These are phyloP conservation scores for Rhynchosporium graminicola DNA, from an alignment of 2,329 filamentous ascomycete genomes.

Conservation along the genomic window DNA sequence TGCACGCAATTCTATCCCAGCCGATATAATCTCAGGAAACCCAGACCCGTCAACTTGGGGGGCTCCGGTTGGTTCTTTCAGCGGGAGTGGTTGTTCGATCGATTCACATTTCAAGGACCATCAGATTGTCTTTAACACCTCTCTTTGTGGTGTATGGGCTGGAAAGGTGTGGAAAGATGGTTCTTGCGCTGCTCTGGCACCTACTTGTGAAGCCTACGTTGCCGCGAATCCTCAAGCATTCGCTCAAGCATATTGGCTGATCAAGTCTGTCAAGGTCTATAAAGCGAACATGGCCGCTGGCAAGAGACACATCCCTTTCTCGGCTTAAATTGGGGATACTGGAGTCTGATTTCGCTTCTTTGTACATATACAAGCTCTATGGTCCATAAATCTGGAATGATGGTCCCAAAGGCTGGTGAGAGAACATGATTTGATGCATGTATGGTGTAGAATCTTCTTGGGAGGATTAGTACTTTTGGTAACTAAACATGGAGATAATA, in stretches of 20 bases:
- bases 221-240: slow-evolving; percentile 66
- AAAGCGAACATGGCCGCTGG: slow-evolving; percentile 9
- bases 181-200: slow-evolving; percentile 60
- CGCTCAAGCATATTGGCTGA: slow-evolving; percentile 71
- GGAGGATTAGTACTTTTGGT: not conserved
- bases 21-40: slow-evolving; percentile 57
- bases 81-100: slow-evolving; percentile 70
- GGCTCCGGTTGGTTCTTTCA: slow-evolving; percentile 67
- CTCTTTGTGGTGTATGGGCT: slow-evolving; percentile 86
- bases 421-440: not conserved
- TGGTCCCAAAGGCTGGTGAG: not conserved
- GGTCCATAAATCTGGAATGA: not conserved
- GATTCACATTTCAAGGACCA: slow-evolving; percentile 68
- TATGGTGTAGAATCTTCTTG: not conserved
- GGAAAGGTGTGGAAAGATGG: slow-evolving; percentile 65
- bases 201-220: slow-evolving; percentile 73
- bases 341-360: not conserved
- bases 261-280: slow-evolving; percentile 51
- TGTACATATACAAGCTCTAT: not conserved
- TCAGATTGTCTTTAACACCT: slow-evolving; percentile 78
- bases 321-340: not conserved
- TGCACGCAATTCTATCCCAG: slow-evolving; percentile 62
- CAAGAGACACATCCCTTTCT: slow-evolving; percentile 22
- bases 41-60: slow-evolving; percentile 73
- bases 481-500: not conserved